Percentiles rank a stretch among this genome's conserved stretches.
Conservation (phyloP, 352 stramenopile species). For the Globisporangium emineosum region DNA sequence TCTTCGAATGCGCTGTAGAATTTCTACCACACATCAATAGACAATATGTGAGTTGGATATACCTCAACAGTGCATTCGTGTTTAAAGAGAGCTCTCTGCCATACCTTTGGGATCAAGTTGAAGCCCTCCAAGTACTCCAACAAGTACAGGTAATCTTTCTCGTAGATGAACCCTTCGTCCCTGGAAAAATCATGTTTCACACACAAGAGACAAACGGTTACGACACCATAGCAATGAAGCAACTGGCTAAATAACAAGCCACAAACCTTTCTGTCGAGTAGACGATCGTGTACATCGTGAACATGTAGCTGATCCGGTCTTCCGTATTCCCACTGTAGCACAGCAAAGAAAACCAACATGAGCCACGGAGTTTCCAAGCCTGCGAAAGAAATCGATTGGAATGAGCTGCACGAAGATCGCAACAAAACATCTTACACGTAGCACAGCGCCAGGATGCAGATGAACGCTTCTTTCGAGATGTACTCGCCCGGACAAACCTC, state of each 20-base stretch:
- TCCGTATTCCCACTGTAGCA: conserved; percentile 74
- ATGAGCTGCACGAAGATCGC: background rate
- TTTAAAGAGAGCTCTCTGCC: background rate
- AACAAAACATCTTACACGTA: conserved; percentile 53
- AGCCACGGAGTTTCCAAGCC: background rate
- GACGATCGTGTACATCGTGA: conserved; percentile 83
- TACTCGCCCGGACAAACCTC: conserved; percentile 47
- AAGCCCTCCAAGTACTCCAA: conserved; percentile 65
- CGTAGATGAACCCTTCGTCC: conserved; percentile 55
- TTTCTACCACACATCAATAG: conserved; percentile 25
- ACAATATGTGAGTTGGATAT: background rate
- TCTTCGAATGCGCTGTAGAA: conserved; percentile 78
- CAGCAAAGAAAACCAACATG: background rate
- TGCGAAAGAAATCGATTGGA: background rate
- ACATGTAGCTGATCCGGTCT: conserved; percentile 86
- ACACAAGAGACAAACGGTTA: background rate
- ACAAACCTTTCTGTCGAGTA: conserved; percentile 61
- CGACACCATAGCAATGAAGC: background rate
- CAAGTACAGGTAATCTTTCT: conserved; percentile 70
- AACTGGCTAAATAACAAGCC: background rate
- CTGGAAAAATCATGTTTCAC: conserved; percentile 18
- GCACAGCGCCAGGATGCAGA: conserved; percentile 61
- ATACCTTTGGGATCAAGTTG: conserved; percentile 61
- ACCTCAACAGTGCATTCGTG: background rate
- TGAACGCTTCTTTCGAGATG: conserved; percentile 73